Evolutionary conservation across 768 basidiomycete species (phyloP).

Genomic region (Leccinum rimulosum): DNA sequence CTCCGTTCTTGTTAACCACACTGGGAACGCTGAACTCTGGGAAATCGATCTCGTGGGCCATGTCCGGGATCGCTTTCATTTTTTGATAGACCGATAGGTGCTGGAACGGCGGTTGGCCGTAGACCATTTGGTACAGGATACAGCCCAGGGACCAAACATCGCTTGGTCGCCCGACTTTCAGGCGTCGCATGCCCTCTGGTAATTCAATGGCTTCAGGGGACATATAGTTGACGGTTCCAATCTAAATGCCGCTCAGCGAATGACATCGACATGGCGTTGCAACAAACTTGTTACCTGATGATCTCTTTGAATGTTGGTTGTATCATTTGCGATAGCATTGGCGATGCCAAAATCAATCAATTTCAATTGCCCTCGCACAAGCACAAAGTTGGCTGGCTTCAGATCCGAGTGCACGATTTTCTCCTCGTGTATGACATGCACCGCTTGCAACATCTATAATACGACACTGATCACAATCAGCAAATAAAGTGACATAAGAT

Average conservation of each 20-base stretch:
- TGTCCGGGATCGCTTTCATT: slow-evolving; percentile 91
- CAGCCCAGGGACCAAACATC: slow-evolving; percentile 99
- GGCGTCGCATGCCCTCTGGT: slow-evolving; percentile 79
- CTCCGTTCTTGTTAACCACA: slow-evolving; percentile 34
- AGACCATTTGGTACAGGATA: slow-evolving; percentile 98
- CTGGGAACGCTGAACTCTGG: slow-evolving; percentile 60
- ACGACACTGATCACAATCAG: not conserved
- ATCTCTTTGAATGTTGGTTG: slow-evolving; percentile 96
- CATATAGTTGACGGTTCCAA: slow-evolving; percentile 99
- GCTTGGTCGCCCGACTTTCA: slow-evolving; percentile 93
- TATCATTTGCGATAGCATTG: slow-evolving; percentile 97
- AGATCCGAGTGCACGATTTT: slow-evolving; percentile 98
- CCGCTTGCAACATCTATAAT: slow-evolving; percentile 91
- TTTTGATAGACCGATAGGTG: slow-evolving; percentile 81
- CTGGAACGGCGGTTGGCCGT: slow-evolving; percentile 90
- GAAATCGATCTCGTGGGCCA: slow-evolving; percentile 74
- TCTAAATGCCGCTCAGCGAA: slow-evolving; percentile 41
- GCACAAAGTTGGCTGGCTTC: slow-evolving; percentile 97
- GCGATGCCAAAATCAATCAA: slow-evolving; percentile 99
- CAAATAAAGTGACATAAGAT: not conserved
- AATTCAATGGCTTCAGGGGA: slow-evolving; percentile 95
- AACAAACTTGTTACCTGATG: slow-evolving; percentile 62
- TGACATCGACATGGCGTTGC: not conserved
- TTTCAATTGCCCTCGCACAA: slow-evolving; percentile 93
- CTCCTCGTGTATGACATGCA: slow-evolving; percentile 97